Conservation (phyloP, 345 rosid species). For the Garcia nutans region DNA sequence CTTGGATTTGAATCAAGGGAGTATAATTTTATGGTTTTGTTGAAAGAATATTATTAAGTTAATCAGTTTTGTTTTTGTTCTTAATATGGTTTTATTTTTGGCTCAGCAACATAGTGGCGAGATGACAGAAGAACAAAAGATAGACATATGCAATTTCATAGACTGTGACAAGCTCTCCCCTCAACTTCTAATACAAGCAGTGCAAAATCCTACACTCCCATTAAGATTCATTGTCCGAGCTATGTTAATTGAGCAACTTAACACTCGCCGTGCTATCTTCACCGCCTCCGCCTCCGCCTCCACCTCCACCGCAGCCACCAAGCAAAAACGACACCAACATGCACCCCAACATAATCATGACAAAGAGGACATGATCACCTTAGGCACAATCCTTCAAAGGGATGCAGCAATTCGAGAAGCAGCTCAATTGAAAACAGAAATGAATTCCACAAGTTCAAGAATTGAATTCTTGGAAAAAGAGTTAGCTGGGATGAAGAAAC, state of each 20-base stretch:
- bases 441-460: conserved; percentile 64
- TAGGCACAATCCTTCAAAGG: conserved; percentile 66
- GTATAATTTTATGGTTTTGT: no score
- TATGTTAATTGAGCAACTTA: conserved; percentile 79
- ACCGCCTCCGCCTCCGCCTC: conserved; percentile 24
- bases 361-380: conserved; percentile 35
- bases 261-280: conserved; percentile 59
- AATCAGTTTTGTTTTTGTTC: neutral
- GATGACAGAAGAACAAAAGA: conserved; percentile 62
- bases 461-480: conserved; percentile 70
- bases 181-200: conserved; percentile 60
- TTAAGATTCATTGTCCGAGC: conserved; percentile 75
- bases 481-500: conserved; percentile 57
- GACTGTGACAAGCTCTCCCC: conserved; percentile 80
- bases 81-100: neutral
- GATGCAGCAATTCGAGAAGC: conserved; percentile 59
- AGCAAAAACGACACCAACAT: conserved; percentile 10
- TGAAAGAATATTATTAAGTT: no score
- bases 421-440: conserved; percentile 61
- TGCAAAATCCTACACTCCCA: conserved; percentile 83
- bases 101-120: conserved; percentile 50
- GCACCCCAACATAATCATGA: conserved; percentile 3
- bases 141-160: conserved; percentile 53
- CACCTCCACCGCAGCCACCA: conserved; percentile 14
- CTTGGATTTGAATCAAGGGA: no score